Base-by-base conservation (phyloP, 2,329 filamentous ascomycete species). In the Aspergillus chevalieri region DNA sequence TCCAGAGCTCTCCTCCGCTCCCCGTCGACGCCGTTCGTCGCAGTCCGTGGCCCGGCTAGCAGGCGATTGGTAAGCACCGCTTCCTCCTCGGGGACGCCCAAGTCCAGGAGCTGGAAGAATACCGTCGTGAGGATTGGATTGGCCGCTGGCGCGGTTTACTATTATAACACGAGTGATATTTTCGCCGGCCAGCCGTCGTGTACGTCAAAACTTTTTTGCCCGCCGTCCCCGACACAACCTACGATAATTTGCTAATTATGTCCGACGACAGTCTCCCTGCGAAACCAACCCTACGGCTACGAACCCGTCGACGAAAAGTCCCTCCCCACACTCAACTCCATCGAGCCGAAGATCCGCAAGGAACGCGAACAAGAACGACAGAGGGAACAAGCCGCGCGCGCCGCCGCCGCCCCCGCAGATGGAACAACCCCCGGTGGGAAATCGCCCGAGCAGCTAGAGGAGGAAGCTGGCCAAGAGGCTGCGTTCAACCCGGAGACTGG, bases 401-500 rank as follows among this genome's bases (percentile, higher is more conserved):
- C 55, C 42, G 52, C 55, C 50, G 54, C 53, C 28, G 48, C 60
- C 46, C 43, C 53, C 41, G 41, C 21, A 9, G 53, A 22, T 22
- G 21, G 21, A 22, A 22, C 21, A 6, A 22, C 21, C 21, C 21
- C 21, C 38, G 30, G 63, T 51, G 10, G 69, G 63, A 50, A 68
- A 66, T 44, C 72, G 6, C 71, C 81, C 30, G 75, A 77, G 57
- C 80, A 75, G 15, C 74, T 93, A 12, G 86, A 95, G 69, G 82
- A 89, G 52, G 90, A 96, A 70, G 90, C 89, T 5, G 81, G 76
- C 53, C 84, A 92, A 66, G 84, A 97, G 71, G 93, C 89, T 49
- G 93, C 93, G 1, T 98, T 97, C 76, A 95, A 98, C 72, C 90
- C 91, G 2, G 93, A 97, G 76, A 98, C 93, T 8, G 93, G 93